These are phyloP conservation scores for Danielia reshetovae DNA, from an alignment of 805 yeast species.

Conservation along the genomic window DNA sequence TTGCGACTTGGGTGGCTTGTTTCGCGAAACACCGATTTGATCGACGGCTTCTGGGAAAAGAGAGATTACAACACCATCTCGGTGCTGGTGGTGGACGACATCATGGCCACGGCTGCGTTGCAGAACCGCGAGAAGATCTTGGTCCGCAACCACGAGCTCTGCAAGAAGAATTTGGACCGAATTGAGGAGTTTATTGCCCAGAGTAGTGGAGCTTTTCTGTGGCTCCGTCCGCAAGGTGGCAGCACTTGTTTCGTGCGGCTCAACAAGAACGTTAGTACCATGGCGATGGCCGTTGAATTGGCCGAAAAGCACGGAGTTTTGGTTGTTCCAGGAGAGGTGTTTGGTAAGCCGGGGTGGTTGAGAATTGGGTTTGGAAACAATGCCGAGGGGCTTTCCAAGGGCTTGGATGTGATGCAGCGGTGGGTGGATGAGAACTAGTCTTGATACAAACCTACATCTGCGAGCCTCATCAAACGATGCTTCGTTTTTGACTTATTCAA, in stretches of 20 bases:
- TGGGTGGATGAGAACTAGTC: no score
- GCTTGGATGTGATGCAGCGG: no score
- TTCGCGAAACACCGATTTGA: constrained; percentile 26
- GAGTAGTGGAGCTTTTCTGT: constrained; percentile 29
- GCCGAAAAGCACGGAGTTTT: constrained; percentile 32
- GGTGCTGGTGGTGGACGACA: constrained; percentile 45
- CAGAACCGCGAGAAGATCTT: constrained; percentile 30
- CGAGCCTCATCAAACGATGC: no score
- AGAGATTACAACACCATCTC: constrained; percentile 52
- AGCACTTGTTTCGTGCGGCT: constrained; percentile 42
- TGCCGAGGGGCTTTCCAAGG: constrained; percentile 30
- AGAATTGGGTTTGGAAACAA: constrained; percentile 49
- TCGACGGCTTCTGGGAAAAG: constrained; percentile 31
- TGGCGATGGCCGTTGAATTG: constrained; percentile 30
- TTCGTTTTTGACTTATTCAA: no score
- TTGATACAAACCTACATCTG: no score
- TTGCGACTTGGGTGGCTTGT: constrained; percentile 52
- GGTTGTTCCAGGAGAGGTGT: constrained; percentile 47
- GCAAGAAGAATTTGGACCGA: constrained; percentile 32
- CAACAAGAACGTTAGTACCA: constrained; percentile 24
- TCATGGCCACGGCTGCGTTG: constrained; percentile 41
- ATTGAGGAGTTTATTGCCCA: constrained; percentile 30
- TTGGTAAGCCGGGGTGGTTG: constrained; percentile 32
- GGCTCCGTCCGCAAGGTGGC: constrained; percentile 47
- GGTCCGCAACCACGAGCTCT: constrained; percentile 36